Conservation (phyloP, 257 asterid species). For the Thymus mandschuricus region DNA sequence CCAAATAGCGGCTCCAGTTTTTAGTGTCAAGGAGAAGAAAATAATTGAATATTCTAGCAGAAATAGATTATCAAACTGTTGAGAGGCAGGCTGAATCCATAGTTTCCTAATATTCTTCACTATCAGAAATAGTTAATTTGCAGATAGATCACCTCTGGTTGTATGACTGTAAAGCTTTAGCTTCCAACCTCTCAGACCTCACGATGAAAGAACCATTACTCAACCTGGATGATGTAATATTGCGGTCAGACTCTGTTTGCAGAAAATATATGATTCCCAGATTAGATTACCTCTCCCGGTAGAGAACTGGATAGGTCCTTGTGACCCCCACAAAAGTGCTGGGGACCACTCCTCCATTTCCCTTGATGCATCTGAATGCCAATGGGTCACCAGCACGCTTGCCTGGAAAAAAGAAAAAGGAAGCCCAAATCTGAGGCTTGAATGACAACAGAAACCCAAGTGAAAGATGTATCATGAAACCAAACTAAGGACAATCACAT, state of each 20-base stretch:
- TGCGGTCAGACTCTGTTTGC: slow-evolving; percentile 31
- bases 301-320: slow-evolving; percentile 84
- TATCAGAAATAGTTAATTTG: background rate
- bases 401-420: slow-evolving; percentile 50
- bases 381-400: slow-evolving; percentile 65
- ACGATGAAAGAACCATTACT: slow-evolving; percentile 61
- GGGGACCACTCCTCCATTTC: slow-evolving; percentile 85
- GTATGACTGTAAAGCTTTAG: slow-evolving; percentile 55
- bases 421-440: slow-evolving; percentile 32
- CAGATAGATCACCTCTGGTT: slow-evolving; percentile 61
- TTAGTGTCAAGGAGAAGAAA: background rate
- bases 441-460: slow-evolving; percentile 29
- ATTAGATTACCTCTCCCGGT: slow-evolving; percentile 80
- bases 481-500: slow-evolving; percentile 23
- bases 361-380: slow-evolving; percentile 88
- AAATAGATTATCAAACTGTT: background rate
- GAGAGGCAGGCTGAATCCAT: background rate
- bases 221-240: slow-evolving; percentile 54
- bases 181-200: slow-evolving; percentile 84
- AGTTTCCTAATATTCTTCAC: background rate
- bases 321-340: slow-evolving; percentile 78
- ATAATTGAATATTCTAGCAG: background rate
- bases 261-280: slow-evolving; percentile 16
- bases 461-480: slow-evolving; percentile 12
- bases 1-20: background rate